Base-by-base conservation (phyloP, 306 rosid species). In the Glycyrrhiza uralensis region DNA sequence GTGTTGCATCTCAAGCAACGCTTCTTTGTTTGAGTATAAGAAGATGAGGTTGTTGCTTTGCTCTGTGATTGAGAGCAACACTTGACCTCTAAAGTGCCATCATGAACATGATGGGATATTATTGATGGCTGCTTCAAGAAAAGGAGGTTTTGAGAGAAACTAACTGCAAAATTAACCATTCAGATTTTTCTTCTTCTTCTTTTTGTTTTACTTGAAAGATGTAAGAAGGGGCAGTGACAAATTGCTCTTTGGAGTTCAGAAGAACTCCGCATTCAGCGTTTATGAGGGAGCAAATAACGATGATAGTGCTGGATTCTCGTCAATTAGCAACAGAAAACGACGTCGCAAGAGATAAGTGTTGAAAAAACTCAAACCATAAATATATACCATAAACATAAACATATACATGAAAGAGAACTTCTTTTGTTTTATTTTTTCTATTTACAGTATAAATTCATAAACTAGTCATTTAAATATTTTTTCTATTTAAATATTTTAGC, bases 1-100 rank as follows among this genome's bases (percentile, higher is more conserved):
- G 77, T 89, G 51, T 46, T 74, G 87, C 97, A 91, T 60, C 97
- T 83, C 55, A 91, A 75, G 77, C 97, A 89, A 13, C 64, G 54
- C 57, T 82, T 92, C 80, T 73, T 80, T 5, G 69, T 76, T 54
- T 62, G 65, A 61, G 68, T 47, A 79, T 57, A 82, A 63, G 80
- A 23, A n/a, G n/a, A n/a, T n/a, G n/a, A n/a, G 32, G 62, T 13
- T 35, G 0, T 39, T 13, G 15, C 17, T 65, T 50, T 76, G 54
- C 14, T 52, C n/a, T 29, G 71, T 9, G 81, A 74, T 13, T 50
- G 71, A 3, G 82, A 63, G 68, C 81, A 83, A 7, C 75, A 67
- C 59, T 80, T 80, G 50, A 84, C 66, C 20, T 71, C 65, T 39
- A 30, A 61, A 19, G 44, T 36, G 23, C 23, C 33, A 50, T 28